phyloP scores from a whole-genome alignment of 306 rosid genomes.

The Castanospermum australe region DNA sequence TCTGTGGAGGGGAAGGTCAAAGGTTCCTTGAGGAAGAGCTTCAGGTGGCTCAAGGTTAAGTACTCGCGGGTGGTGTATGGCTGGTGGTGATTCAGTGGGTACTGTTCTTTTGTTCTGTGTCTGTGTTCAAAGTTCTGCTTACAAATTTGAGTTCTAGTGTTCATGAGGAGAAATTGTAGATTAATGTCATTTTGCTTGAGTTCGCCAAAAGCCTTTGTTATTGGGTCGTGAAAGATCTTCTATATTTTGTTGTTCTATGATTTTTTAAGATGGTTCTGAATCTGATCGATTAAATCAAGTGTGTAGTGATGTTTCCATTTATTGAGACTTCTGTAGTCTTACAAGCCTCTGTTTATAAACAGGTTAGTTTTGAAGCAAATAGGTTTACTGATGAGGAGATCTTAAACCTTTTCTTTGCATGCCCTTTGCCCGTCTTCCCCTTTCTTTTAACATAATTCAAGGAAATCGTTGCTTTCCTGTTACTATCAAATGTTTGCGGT shows the following conservation, averaged over 20 bases:
- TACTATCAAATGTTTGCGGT: not conserved
- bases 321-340: not conserved
- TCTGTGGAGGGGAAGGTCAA: slow-evolving; percentile 75
- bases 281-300: not conserved
- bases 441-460: not conserved
- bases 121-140: not conserved
- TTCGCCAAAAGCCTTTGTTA: not conserved
- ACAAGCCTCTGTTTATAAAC: not conserved
- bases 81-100: slow-evolving; percentile 43
- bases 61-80: slow-evolving; percentile 61
- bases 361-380: not conserved
- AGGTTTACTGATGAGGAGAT: not conserved
- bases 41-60: slow-evolving; percentile 78
- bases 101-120: not conserved
- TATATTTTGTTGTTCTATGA: not conserved
- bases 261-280: not conserved
- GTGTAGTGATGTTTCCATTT: not conserved
- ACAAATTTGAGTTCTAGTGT: not conserved
- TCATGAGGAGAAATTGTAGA: not conserved
- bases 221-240: not conserved
- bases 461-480: too few relatives aligned
- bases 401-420: not conserved
- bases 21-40: slow-evolving; percentile 71
- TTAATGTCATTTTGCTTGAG: not conserved
- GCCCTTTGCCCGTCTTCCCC: not conserved